These are phyloP conservation scores for Gentiana straminea DNA, from an alignment of 257 asterid genomes.

Conservation along the genomic window DNA sequence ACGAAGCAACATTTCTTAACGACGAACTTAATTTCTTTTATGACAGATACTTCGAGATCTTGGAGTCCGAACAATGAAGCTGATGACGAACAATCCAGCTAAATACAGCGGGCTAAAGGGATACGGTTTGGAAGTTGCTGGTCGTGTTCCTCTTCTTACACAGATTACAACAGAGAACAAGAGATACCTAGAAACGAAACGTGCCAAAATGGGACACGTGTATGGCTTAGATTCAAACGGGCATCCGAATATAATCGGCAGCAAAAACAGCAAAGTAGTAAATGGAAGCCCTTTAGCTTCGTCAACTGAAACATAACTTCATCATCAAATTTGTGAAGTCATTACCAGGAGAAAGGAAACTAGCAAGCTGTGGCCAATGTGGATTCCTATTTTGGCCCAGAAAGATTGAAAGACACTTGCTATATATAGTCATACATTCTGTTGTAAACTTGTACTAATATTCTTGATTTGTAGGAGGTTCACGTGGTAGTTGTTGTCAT, in stretches of 20 bases:
- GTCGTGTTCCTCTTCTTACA: conserved; percentile 71
- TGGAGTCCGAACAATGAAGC: conserved; percentile 89
- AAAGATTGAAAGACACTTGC: too few species aligned
- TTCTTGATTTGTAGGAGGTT: too few species aligned
- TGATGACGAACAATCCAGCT: conserved; percentile 97
- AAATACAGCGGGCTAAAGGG: conserved; percentile 92
- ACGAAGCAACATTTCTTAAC: too few species aligned
- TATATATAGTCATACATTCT: too few species aligned
- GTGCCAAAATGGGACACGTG: conserved; percentile 85
- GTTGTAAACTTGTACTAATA: too few species aligned
- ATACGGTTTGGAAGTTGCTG: conserved; percentile 75
- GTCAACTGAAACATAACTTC: not conserved
- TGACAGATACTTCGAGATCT: conserved; percentile 89
- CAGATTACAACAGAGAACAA: conserved; percentile 74
- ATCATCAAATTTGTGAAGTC: too few species aligned
- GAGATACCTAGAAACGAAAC: conserved; percentile 87
- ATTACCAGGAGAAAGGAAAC: too few species aligned
- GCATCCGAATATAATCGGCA: conserved; percentile 33
- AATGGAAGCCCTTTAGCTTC: conserved; percentile 9
- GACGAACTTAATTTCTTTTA: not conserved
- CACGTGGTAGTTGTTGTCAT: too few species aligned
- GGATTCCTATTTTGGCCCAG: too few species aligned
- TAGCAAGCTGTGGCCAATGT: too few species aligned
- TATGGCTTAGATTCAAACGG: conserved; percentile 57
- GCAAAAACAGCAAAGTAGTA: conserved; percentile 21